A percentile compares a stretch with the other conserved stretches of the same genome.
These are phyloP conservation scores for Dichotomopilus funicola DNA, from an alignment of 2,329 filamentous ascomycete species.

Conservation along the genomic window DNA sequence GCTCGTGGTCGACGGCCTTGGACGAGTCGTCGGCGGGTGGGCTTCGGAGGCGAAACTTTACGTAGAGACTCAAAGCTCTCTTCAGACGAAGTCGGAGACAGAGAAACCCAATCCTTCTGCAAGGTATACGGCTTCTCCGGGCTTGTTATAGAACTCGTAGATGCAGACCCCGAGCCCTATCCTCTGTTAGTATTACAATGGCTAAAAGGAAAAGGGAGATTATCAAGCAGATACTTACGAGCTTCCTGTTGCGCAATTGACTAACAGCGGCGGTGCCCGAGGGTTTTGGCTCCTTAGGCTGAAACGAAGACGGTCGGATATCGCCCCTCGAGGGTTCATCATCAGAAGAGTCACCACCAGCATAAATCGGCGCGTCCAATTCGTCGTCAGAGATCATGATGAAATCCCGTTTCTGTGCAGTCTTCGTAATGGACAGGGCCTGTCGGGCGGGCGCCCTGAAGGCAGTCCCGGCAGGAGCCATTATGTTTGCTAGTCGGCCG, in stretches of 20 bases:
- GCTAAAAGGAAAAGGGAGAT: background rate
- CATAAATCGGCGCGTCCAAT: constrained; percentile 29
- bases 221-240: background rate
- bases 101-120: constrained; percentile 21
- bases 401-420: constrained; percentile 30
- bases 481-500: constrained; percentile 37
- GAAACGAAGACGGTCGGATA: constrained; percentile 55
- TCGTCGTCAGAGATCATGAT: constrained; percentile 28
- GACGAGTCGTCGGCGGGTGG: constrained; percentile 21
- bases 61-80: constrained; percentile 17
- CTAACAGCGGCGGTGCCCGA: background rate
- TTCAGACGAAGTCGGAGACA: constrained; percentile 12
- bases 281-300: constrained; percentile 32
- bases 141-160: constrained; percentile 18
- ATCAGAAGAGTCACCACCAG: constrained; percentile 49
- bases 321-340: constrained; percentile 52
- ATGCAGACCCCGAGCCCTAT: constrained; percentile 7
- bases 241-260: background rate
- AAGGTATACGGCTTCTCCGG: constrained; percentile 13
- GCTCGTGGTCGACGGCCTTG: constrained; percentile 21
- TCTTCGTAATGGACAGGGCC: constrained; percentile 20
- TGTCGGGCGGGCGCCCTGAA: constrained; percentile 44
- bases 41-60: constrained; percentile 8
- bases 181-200: background rate
- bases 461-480: constrained; percentile 70